Conservation (phyloP, 2,329 filamentous ascomycete species). For the Epicoccum nigrum region DNA sequence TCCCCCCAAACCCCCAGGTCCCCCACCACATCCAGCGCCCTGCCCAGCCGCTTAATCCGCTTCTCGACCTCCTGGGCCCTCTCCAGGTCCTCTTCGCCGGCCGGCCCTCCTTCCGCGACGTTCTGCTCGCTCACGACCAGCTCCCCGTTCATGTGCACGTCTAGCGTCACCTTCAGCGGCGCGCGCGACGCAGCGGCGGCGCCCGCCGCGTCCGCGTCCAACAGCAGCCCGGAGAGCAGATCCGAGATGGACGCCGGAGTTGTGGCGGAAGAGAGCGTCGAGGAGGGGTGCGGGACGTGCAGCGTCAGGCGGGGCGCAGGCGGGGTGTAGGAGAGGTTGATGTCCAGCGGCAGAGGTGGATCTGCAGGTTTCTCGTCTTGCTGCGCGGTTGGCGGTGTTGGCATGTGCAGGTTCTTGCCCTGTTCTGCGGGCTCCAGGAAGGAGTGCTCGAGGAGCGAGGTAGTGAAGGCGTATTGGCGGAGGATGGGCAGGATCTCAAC, state of each 20-base stretch:
- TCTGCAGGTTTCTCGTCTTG: background rate
- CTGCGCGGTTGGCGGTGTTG: conserved; percentile 24
- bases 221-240: conserved; percentile 29
- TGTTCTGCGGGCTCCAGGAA: conserved; percentile 49
- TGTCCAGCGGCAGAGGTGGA: conserved; percentile 33
- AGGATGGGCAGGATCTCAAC: conserved; percentile 72
- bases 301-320: conserved; percentile 42
- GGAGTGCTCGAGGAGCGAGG: conserved; percentile 66
- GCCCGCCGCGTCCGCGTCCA: conserved; percentile 12
- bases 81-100: conserved; percentile 33
- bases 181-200: conserved; percentile 51
- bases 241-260: conserved; percentile 16
- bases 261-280: conserved; percentile 7
- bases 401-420: conserved; percentile 17
- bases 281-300: conserved; percentile 37
- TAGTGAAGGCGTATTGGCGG: conserved; percentile 76
- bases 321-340: conserved; percentile 39
- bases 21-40: conserved; percentile 54
- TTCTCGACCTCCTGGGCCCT: conserved; percentile 32
- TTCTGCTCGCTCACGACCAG: conserved; percentile 67
- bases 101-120: conserved; percentile 33
- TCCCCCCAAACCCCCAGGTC: conserved; percentile 60
- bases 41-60: conserved; percentile 46
- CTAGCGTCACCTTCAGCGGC: conserved; percentile 60
- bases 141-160: conserved; percentile 65